phyloP scores from a whole-genome alignment of 2,329 filamentous ascomycete genomes.

The Neofusicoccum laricinum region DNA sequence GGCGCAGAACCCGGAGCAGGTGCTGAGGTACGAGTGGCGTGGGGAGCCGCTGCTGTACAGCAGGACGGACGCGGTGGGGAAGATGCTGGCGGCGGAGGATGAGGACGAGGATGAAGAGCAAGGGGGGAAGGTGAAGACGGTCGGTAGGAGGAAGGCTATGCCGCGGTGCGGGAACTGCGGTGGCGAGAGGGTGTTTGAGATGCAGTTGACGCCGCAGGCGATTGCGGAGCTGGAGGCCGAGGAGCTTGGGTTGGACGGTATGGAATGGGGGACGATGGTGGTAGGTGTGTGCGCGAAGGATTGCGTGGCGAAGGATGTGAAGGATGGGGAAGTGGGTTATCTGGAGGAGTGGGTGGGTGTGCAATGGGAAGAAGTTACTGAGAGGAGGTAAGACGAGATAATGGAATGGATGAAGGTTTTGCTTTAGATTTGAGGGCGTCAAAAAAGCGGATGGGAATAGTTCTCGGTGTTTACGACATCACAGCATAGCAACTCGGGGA shows the following conservation, averaged over 20 bases:
- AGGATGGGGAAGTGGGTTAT: constrained; percentile 68
- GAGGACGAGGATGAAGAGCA: not conserved
- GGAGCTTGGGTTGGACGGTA: constrained; percentile 69
- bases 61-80: constrained; percentile 70
- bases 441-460: not conserved
- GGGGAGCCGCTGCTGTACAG: constrained; percentile 69
- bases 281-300: constrained; percentile 80
- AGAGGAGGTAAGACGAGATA: constrained; percentile 12
- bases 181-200: constrained; percentile 74
- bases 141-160: constrained; percentile 46
- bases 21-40: constrained; percentile 49
- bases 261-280: constrained; percentile 97
- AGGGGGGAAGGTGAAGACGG: constrained; percentile 28
- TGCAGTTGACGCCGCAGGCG: constrained; percentile 86
- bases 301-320: constrained; percentile 62
- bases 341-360: constrained; percentile 96
- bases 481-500: not conserved
- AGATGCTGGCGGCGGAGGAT: constrained; percentile 49
- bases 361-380: constrained; percentile 81
- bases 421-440: not conserved
- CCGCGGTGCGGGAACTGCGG: constrained; percentile 78
- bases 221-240: constrained; percentile 82
- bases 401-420: not conserved
- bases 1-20: constrained; percentile 50
- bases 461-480: not conserved